Conservation (phyloP, 2,329 filamentous ascomycete genomes). For the Trichoderma cornu-damae region DNA sequence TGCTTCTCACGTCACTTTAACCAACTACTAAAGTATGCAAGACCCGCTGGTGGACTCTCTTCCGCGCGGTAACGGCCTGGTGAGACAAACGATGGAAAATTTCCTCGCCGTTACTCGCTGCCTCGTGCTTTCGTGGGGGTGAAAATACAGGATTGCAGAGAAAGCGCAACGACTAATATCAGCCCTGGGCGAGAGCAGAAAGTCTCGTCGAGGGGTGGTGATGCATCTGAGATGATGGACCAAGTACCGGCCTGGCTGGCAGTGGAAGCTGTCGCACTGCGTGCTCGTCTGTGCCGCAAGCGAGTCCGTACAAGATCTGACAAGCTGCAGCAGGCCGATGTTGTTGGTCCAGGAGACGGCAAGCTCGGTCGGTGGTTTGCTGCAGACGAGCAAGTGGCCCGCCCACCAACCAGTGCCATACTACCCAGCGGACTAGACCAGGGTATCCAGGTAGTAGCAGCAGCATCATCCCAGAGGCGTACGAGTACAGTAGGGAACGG, state of each 20-base stretch:
- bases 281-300: constrained; percentile 10
- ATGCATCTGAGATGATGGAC: constrained; percentile 12
- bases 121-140: constrained; percentile 18
- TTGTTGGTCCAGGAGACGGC: constrained; percentile 17
- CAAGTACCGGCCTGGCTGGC: constrained; percentile 12
- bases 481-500: not conserved
- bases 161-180: constrained; percentile 17
- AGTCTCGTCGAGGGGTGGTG: constrained; percentile 8
- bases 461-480: constrained; percentile 18
- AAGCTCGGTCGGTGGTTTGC: constrained; percentile 19
- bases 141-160: constrained; percentile 16
- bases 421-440: constrained; percentile 13
- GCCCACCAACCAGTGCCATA: constrained; percentile 7
- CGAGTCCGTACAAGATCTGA: constrained; percentile 18
- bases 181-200: constrained; percentile 12
- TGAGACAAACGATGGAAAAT: constrained; percentile 20
- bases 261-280: constrained; percentile 8
- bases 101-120: constrained; percentile 19
- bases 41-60: constrained; percentile 18
- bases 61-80: constrained; percentile 18
- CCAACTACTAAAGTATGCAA: constrained; percentile 12
- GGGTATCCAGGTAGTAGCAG: constrained; percentile 17
- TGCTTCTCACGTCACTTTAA: constrained; percentile 18
- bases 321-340: constrained; percentile 17
- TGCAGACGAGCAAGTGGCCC: constrained; percentile 16